These are phyloP conservation scores for Boletus bicolor DNA, from an alignment of 768 basidiomycete genomes.

Conservation along the genomic window DNA sequence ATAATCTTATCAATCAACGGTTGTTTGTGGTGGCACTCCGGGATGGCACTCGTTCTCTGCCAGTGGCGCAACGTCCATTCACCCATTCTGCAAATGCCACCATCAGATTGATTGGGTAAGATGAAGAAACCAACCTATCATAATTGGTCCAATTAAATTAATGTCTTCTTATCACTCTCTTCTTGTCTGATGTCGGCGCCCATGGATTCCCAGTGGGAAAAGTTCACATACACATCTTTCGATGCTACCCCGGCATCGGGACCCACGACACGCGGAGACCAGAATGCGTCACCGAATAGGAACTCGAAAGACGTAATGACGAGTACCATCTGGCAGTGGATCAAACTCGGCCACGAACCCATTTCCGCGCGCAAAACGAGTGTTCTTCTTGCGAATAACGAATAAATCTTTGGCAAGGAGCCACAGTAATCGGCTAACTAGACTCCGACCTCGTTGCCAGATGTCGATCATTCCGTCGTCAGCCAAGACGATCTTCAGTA, in stretches of 20 bases:
- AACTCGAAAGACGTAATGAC: neutral
- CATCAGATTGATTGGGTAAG: neutral
- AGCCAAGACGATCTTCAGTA: neutral
- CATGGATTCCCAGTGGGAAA: conserved; percentile 13
- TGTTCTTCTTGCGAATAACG: no score
- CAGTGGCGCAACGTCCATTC: neutral
- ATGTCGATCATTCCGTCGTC: neutral
- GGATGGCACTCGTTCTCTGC: neutral
- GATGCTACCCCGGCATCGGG: neutral
- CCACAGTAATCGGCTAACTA: no score
- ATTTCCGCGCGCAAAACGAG: no score
- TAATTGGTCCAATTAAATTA: no score
- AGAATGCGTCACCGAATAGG: neutral
- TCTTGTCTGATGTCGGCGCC: neutral
- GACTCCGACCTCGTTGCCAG: neutral
- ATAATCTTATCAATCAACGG: neutral
- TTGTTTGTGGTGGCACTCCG: neutral
- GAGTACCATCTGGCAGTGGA: no score
- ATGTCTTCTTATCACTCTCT: neutral
- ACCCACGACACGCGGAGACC: no score
- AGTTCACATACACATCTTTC: conserved; percentile 2
- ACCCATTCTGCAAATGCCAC: no score
- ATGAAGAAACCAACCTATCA: neutral
- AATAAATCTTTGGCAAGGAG: no score
- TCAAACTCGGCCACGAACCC: no score